phyloP scores from a whole-genome alignment of 192 early-diverging fungal genomes.

The Coemansia sp. region DNA sequence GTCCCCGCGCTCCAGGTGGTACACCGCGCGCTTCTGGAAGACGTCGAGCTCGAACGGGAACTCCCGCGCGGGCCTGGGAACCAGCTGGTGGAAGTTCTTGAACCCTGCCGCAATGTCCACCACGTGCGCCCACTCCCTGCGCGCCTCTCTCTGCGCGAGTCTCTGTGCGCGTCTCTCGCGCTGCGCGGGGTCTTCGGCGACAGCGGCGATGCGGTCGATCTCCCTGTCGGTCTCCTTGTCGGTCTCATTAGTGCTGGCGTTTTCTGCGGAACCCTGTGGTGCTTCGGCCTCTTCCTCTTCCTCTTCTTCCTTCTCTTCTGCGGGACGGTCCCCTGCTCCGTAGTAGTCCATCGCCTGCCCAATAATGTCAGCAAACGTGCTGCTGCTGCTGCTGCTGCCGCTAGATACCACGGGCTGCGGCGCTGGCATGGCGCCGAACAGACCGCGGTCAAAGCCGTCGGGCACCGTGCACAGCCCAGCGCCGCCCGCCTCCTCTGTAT shows the following conservation, averaged over 20 bases:
- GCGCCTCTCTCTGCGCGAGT: conserved; percentile 10
- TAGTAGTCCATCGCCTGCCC: conserved; percentile 36
- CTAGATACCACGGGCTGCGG: not conserved
- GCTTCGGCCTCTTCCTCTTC: not conserved
- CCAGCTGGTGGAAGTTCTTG: conserved; percentile 84
- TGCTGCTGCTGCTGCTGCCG: not conserved
- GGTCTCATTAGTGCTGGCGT: not conserved
- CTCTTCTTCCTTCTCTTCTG: not conserved
- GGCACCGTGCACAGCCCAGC: conserved; percentile 36
- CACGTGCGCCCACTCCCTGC: conserved; percentile 87
- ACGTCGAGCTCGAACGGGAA: conserved; percentile 95
- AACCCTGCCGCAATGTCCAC: conserved; percentile 86
- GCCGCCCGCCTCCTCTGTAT: not conserved
- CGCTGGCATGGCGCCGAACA: conserved; percentile 22
- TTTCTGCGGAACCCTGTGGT: not conserved
- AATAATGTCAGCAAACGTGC: conserved; percentile 4
- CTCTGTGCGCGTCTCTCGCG: not conserved
- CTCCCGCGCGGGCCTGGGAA: conserved; percentile 85
- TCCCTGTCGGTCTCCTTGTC: not conserved
- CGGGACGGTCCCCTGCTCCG: not conserved
- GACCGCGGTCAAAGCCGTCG: conserved; percentile 46
- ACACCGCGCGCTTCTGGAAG: conserved; percentile 97
- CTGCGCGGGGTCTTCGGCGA: not conserved
- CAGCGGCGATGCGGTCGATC: conserved; percentile 8
- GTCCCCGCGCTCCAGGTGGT: conserved; percentile 92